Evolutionary conservation across 768 basidiomycete genomes (phyloP).

Genomic region (Kwoniella bestiolae): DNA sequence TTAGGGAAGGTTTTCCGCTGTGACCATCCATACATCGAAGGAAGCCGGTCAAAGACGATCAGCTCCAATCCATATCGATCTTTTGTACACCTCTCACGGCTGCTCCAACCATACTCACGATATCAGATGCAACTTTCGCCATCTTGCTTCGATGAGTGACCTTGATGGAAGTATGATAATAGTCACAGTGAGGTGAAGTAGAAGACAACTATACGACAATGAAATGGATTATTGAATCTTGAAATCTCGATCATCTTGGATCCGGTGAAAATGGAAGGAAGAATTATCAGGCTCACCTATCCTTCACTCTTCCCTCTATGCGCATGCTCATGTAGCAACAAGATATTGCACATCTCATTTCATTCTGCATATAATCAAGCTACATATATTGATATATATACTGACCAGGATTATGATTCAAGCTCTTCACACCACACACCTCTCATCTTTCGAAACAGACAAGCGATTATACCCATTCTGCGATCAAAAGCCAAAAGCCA

Average conservation of each 20-base stretch:
- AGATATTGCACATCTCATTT: too few species aligned
- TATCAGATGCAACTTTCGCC: constrained; percentile 30
- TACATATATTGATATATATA: too few species aligned
- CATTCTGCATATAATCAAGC: too few species aligned
- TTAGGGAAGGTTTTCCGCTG: constrained; percentile 54
- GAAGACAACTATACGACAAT: too few species aligned
- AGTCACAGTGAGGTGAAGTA: neutral
- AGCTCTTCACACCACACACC: neutral
- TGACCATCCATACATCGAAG: neutral
- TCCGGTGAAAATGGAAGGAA: neutral
- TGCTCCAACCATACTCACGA: constrained; percentile 12
- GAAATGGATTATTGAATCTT: too few species aligned
- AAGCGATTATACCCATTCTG: neutral
- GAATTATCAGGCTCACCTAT: neutral
- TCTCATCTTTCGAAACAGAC: neutral
- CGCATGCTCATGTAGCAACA: too few species aligned
- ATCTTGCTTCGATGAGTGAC: neutral
- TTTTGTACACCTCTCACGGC: neutral
- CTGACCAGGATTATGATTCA: neutral
- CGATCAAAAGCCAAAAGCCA: neutral
- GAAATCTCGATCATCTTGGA: too few species aligned
- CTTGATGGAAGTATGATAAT: neutral
- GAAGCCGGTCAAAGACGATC: too few species aligned
- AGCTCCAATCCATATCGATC: too few species aligned
- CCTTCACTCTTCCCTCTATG: too few species aligned